Evolutionary conservation across 2,329 filamentous ascomycete species (phyloP), one percentile per base, ranked within the genome.

Genomic region (Penicillium sumatraense): DNA sequence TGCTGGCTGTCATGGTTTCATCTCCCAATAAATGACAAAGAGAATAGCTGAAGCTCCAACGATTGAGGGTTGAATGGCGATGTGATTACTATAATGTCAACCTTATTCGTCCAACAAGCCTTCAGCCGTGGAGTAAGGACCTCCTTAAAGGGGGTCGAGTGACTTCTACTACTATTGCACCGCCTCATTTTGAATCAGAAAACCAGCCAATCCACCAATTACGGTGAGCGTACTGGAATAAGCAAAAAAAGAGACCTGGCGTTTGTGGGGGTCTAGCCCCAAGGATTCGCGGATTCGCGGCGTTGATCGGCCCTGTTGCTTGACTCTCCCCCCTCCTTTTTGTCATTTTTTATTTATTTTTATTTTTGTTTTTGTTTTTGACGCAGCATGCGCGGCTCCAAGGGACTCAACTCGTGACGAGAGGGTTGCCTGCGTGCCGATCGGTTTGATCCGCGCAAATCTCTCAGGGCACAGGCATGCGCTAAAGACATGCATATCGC

Each of bases 161-260:
- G 29, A 49, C 33, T 33, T 16, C 36, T 48, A n/a, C 53, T n/a
- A 23, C 35, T 9, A 33, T 4, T 23, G 42, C 27, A 52, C 35
- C 56, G 59, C 61, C 53, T 63, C 53, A 44, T 48, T 33, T 35
- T 53, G 50, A 45, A 46, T 42, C 33, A 36, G n/a, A 13, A 11
- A 27, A 6, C 41, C 8, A 11, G 33, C 59, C 54, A 62, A 60
- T 63, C 51, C 50, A 11, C 16, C n/a, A 13, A 26, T n/a, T 23
- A n/a, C 7, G 10, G 10, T 47, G 40, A 46, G 46, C 41, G 54
- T 48, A 58, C 50, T 27, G 27, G 47, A 62, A 60, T 58, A 59
- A 57, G 57, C 49, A 59, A 62, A 60, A 21, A 55, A 53, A 18
- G 33, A 35, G 41, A n/a, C 49, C 33, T 53, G 36, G 36, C 42